Evolutionary conservation across 2,329 filamentous ascomycete genomes (phyloP).

Genomic region (Sphaerulina vaccinii): DNA sequence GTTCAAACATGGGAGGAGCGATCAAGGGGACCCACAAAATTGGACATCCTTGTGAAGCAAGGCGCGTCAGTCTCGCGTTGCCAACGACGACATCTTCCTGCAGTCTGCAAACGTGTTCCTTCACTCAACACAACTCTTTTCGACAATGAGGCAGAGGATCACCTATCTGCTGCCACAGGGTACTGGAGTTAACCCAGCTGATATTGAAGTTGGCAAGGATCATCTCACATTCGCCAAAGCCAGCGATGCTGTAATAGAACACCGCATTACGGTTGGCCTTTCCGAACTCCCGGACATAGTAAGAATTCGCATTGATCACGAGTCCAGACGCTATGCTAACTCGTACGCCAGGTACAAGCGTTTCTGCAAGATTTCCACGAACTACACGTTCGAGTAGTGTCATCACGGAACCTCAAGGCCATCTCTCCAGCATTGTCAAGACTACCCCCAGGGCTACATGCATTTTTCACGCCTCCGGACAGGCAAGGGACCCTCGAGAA

Average conservation of each 20-base stretch:
- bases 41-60: neutral
- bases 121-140: neutral
- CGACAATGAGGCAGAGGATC: slow-evolving; percentile 69
- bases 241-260: slow-evolving; percentile 67
- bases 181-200: slow-evolving; percentile 61
- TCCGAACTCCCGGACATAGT: slow-evolving; percentile 71
- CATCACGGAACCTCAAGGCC: slow-evolving; percentile 55
- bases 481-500: slow-evolving; percentile 27
- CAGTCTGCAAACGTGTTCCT: neutral
- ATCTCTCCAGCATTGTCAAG: slow-evolving; percentile 72
- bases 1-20: neutral
- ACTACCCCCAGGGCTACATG: slow-evolving; percentile 76
- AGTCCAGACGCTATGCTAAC: neutral
- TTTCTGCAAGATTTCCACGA: slow-evolving; percentile 66
- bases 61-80: no score
- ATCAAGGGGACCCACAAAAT: neutral
- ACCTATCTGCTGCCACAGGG: slow-evolving; percentile 70
- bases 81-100: neutral
- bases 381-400: slow-evolving; percentile 78
- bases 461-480: slow-evolving; percentile 66
- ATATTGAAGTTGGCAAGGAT: slow-evolving; percentile 58
- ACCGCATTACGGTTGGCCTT: slow-evolving; percentile 70
- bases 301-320: slow-evolving; percentile 14
- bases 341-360: slow-evolving; percentile 52
- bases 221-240: slow-evolving; percentile 59